Evolutionary conservation across 2,329 filamentous ascomycete species (phyloP).

Genomic region (Pseudodiploospora longispora): DNA sequence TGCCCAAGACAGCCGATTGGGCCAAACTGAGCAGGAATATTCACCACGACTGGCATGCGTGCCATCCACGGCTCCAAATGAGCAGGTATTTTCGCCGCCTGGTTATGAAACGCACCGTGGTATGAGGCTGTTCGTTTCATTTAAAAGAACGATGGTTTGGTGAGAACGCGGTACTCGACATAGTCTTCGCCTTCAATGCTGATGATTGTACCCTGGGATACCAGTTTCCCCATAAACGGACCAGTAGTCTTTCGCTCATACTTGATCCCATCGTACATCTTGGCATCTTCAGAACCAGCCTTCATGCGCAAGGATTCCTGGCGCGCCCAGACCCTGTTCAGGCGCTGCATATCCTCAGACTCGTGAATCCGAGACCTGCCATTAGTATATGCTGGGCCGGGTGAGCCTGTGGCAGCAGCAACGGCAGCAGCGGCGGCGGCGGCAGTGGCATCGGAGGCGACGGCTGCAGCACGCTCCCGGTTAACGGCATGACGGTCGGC

Average conservation of each 20-base stretch:
- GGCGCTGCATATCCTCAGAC: slow-evolving; percentile 39
- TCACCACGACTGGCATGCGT: no score
- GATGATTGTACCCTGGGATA: slow-evolving; percentile 52
- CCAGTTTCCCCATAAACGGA: slow-evolving; percentile 55
- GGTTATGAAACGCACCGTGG: no score
- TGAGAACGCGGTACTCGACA: slow-evolving; percentile 58
- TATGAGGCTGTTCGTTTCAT: no score
- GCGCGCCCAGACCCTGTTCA: slow-evolving; percentile 48
- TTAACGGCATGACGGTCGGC: slow-evolving; percentile 39
- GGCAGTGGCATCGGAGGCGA: slow-evolving; percentile 22
- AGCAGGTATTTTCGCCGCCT: no score
- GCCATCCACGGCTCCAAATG: no score
- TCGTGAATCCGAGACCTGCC: slow-evolving; percentile 34
- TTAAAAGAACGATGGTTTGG: slow-evolving; percentile 54
- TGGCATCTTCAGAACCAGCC: slow-evolving; percentile 41
- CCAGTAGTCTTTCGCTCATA: slow-evolving; percentile 55
- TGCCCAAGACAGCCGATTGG: no score
- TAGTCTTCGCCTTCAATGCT: slow-evolving; percentile 60
- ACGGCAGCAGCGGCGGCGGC: slow-evolving; percentile 18
- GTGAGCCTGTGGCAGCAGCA: slow-evolving; percentile 11
- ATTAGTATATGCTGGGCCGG: slow-evolving; percentile 12
- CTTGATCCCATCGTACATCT: slow-evolving; percentile 51
- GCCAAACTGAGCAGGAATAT: no score
- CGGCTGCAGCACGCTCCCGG: slow-evolving; percentile 30
- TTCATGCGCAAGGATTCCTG: slow-evolving; percentile 42